Evolutionary conservation across 331 rosid species (phyloP).

Genomic region (Telfairia occidentalis): DNA sequence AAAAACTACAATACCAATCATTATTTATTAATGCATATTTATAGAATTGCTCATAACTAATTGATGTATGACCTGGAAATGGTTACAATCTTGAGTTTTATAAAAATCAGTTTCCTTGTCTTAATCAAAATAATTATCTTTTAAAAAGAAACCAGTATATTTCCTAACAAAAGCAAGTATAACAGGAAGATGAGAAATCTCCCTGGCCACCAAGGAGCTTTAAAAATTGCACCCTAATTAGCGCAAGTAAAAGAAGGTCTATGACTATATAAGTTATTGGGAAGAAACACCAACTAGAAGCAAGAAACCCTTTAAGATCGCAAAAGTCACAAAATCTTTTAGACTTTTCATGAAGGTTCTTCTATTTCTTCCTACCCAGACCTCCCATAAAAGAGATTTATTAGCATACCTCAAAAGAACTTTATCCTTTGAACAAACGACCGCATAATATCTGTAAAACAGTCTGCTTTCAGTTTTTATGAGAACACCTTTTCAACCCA

Average conservation of each 20-base stretch:
- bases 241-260: neutral
- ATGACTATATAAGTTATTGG: neutral
- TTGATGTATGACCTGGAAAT: neutral
- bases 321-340: neutral
- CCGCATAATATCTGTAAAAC: neutral
- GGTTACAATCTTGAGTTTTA: neutral
- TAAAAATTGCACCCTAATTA: neutral
- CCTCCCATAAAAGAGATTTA: neutral
- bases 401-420: neutral
- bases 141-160: neutral
- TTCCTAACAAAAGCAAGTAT: neutral
- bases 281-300: neutral
- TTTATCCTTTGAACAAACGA: neutral
- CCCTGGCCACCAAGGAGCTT: neutral
- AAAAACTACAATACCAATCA: neutral
- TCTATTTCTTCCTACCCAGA: neutral
- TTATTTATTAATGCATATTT: neutral
- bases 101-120: neutral
- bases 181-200: neutral
- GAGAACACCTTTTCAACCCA: neutral
- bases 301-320: neutral
- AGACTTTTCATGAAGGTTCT: neutral
- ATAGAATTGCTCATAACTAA: neutral
- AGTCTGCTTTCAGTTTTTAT: neutral
- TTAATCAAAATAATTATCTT: neutral